phyloP scores from a whole-genome alignment of 2,329 filamentous ascomycete species.

The Fusarium decemcellulare region DNA sequence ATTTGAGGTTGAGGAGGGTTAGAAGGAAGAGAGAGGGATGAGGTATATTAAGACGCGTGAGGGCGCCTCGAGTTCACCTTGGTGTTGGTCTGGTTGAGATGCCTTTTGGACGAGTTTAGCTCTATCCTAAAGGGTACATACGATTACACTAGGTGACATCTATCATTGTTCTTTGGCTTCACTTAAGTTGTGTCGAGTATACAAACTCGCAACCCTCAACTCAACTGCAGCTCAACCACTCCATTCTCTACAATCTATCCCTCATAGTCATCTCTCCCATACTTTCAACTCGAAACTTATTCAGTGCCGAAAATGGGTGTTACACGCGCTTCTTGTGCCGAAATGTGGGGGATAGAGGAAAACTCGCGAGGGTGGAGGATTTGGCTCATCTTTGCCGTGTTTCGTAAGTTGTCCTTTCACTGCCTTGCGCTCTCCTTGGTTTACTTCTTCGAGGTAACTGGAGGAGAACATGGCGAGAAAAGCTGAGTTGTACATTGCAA shows the following conservation, averaged over 20 bases:
- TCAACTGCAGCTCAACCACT: no score
- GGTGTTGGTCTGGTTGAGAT: no score
- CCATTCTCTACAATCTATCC: no score
- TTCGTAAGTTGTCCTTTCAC: slow-evolving; percentile 20
- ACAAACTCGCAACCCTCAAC: no score
- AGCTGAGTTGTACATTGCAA: neutral
- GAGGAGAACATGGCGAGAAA: no score
- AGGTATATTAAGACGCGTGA: neutral
- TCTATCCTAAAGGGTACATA: no score
- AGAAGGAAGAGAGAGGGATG: neutral
- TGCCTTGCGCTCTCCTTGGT: neutral
- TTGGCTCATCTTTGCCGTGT: slow-evolving; percentile 35
- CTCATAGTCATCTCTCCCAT: no score
- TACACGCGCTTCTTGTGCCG: slow-evolving; percentile 22
- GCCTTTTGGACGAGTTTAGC: no score
- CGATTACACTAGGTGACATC: no score
- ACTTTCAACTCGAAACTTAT: neutral
- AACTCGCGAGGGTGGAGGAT: slow-evolving; percentile 32
- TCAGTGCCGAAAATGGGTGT: slow-evolving; percentile 14
- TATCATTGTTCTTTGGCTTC: neutral
- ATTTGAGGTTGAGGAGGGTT: neutral
- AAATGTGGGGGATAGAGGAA: slow-evolving; percentile 36
- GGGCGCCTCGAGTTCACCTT: neutral
- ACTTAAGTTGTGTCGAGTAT: no score
- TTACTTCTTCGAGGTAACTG: neutral